Base-by-base conservation (phyloP, 768 basidiomycete genomes). In the Gloeopeniophorella convolvens region DNA sequence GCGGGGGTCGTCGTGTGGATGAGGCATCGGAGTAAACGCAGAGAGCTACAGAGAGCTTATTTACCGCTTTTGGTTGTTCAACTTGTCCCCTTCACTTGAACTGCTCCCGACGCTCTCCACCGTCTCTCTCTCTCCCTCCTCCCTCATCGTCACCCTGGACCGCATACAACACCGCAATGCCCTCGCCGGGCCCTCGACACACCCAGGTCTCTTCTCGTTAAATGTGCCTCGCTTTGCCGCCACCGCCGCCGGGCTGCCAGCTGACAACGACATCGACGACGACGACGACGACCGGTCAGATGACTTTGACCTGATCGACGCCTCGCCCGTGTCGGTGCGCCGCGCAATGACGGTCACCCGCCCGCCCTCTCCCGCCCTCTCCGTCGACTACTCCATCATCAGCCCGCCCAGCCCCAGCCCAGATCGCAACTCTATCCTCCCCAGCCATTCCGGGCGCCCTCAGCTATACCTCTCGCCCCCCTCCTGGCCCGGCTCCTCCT, bases 1-100 rank as follows among this genome's bases (percentile, higher is more conserved):
- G 50, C 85, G 73, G 12, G 85, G 83, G 65, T 89, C 84, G 50
- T 77, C 77, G 40, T 41, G 42, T 3, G 20, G 34, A 41, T 35
- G 33, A 36, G 48, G 48, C 12, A n/a, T 42, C 27, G 27, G 7
- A 15, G 37, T 48, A 40, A 23, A 40, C 15, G 15, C 18, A n/a
- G n/a, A n/a, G n/a, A n/a, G n/a, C n/a, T n/a, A n/a, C n/a, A n/a
- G n/a, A n/a, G n/a, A n/a, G n/a, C n/a, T n/a, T n/a, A n/a, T n/a
- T n/a, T n/a, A n/a, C n/a, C n/a, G n/a, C n/a, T n/a, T n/a, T n/a
- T n/a, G n/a, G n/a, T n/a, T n/a, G n/a, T n/a, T n/a, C n/a, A n/a
- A n/a, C n/a, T n/a, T n/a, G n/a, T n/a, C n/a, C n/a, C n/a, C n/a
- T n/a, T n/a, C n/a, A n/a, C n/a, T n/a, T n/a, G n/a, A n/a, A n/a